These are phyloP conservation scores for Naematelia aurantialba DNA, from an alignment of 768 basidiomycete species.

Conservation along the genomic window DNA sequence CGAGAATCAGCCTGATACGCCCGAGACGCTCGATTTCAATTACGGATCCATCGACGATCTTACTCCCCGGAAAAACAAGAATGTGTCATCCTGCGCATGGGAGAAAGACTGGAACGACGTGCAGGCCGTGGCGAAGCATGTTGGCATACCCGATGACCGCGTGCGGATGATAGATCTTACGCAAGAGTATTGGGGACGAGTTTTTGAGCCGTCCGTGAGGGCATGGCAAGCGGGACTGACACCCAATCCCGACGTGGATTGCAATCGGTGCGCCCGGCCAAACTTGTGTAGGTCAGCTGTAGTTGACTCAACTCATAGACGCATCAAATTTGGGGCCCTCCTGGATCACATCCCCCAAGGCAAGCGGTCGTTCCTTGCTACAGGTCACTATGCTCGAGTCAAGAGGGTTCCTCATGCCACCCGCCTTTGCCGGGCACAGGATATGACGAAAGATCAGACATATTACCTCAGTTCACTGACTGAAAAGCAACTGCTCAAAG, in stretches of 20 bases:
- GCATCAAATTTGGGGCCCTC: constrained; percentile 82
- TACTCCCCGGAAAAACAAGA: not conserved
- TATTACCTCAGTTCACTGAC: constrained; percentile 81
- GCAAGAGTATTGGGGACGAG: constrained; percentile 81
- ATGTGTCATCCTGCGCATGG: constrained; percentile 70
- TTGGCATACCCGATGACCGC: constrained; percentile 51
- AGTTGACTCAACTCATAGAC: constrained; percentile 57
- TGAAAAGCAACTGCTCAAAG: constrained; percentile 62
- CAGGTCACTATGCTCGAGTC: constrained; percentile 88
- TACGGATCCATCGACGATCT: not conserved
- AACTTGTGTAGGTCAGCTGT: too few species aligned
- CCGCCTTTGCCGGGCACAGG: constrained; percentile 54
- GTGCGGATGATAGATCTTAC: constrained; percentile 65
- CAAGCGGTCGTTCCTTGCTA: constrained; percentile 65
- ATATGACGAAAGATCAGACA: constrained; percentile 78
- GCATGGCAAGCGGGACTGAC: constrained; percentile 75
- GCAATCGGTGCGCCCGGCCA: constrained; percentile 76
- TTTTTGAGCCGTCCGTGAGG: constrained; percentile 79
- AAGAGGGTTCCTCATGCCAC: constrained; percentile 54
- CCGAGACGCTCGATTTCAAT: constrained; percentile 3
- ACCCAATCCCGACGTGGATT: constrained; percentile 90
- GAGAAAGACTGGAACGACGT: constrained; percentile 93
- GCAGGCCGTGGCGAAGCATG: constrained; percentile 65
- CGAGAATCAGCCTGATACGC: constrained; percentile 19
- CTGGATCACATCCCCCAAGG: constrained; percentile 59